Evolutionary conservation across 2,329 filamentous ascomycete species (phyloP).

Genomic region (Thermoascus crustaceus): DNA sequence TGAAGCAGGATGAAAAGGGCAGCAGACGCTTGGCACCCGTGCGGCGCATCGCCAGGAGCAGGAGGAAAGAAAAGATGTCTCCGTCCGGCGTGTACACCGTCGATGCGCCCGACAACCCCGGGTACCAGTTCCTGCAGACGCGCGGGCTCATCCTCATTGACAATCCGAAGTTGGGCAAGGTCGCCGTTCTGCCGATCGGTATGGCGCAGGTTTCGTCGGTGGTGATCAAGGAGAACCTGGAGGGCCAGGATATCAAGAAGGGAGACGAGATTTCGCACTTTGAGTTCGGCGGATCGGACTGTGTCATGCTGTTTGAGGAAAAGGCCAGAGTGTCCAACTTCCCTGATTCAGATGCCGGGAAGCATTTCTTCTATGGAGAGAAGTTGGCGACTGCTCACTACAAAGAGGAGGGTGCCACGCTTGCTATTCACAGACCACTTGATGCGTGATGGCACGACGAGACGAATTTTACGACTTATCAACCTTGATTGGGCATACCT

Average conservation of each 20-base stretch:
- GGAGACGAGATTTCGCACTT: constrained; percentile 38
- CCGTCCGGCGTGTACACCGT: constrained; percentile 4
- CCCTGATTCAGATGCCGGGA: too few species aligned
- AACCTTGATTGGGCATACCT: too few species aligned
- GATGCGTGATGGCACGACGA: too few species aligned
- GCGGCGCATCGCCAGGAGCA: background rate
- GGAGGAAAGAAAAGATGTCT: background rate
- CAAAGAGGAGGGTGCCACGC: too few species aligned
- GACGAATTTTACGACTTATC: too few species aligned
- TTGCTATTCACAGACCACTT: too few species aligned
- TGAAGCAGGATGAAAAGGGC: background rate
- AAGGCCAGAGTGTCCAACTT: too few species aligned
- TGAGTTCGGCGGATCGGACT: constrained; percentile 38
- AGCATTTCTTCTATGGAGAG: too few species aligned
- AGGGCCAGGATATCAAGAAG: constrained; percentile 25
- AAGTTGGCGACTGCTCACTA: too few species aligned
- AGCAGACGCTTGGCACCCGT: too few species aligned
- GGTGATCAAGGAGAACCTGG: constrained; percentile 16
- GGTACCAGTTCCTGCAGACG: constrained; percentile 36
- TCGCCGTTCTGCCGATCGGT: constrained; percentile 38
- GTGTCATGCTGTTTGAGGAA: constrained; percentile 33
- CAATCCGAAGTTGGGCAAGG: constrained; percentile 25
- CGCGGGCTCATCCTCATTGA: constrained; percentile 35
- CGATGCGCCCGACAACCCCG: constrained; percentile 27
- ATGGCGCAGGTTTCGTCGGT: constrained; percentile 41